Base-by-base conservation (phyloP, 192 early-diverging fungal genomes). In the Backusella psychrophila region DNA sequence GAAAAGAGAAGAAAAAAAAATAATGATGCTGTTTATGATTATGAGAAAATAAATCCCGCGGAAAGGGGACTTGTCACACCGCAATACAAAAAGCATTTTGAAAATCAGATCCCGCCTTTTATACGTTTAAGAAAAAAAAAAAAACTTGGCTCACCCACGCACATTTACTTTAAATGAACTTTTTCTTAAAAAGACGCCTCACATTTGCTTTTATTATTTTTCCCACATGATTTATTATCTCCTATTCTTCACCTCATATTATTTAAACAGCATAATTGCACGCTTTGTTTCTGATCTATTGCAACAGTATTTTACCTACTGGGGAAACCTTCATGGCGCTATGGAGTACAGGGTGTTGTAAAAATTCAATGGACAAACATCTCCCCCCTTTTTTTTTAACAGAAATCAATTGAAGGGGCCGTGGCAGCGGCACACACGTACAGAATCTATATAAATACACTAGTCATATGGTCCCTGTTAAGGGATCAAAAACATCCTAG, bases 401-500 rank as follows among this genome's bases (percentile, higher is more conserved):
- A 23, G 23, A 59, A 26, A 59, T 59, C 23, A 6, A 26, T 59
- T 59, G 53, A 59, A 26, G 11, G 53, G 53, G 11, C 53, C 6
- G 19, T 49, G 19, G 38, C 38, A 39, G 38, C 19, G 14, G 21
- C 21, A 59, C 23, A 23, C 23, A 59, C 23, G 11, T 23, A 23
- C 23, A 26, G n/a, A 59, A 59, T 59, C n/a, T 59, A 59, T 26
- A 59, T 26, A 59, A 49, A 19, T 59, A 44, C 0, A 44, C 5
- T 12, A 26, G 11, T 59, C 53, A 59, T 14, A 59, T 59, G 53
- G n/a, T 29, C n/a, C 53, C 53, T 59, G 53, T 59, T 59, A 26
- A 59, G 53, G 53, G 53, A 59, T 59, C 53, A 59, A 59, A 59
- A 59, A 26, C n/a, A 59, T 59, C 53, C 53, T 59, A 23, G 53